Evolutionary conservation across 2,329 filamentous ascomycete species (phyloP).

Genomic region (Pseudocercospora crystallina): DNA sequence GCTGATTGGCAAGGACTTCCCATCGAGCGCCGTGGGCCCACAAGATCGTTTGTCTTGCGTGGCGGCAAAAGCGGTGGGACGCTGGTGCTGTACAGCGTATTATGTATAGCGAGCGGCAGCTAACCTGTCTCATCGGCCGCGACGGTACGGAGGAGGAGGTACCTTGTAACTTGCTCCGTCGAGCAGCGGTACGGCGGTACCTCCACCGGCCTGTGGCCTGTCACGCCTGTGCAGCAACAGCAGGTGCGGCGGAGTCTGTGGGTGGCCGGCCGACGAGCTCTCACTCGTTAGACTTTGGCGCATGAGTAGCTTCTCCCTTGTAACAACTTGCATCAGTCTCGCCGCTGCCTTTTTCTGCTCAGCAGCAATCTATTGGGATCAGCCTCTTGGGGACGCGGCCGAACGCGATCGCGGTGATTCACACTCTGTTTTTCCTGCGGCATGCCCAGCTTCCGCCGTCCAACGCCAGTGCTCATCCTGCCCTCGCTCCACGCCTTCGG

Average conservation of each 20-base stretch:
- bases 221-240: conserved; percentile 5
- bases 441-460: background rate
- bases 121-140: conserved; percentile 8
- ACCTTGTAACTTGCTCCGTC: too few relatives aligned
- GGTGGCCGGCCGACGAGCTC: conserved; percentile 1
- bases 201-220: conserved; percentile 4
- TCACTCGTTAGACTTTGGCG: conserved; percentile 9
- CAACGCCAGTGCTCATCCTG: conserved; percentile 1
- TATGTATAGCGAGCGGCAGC: conserved; percentile 2
- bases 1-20: conserved; percentile 7
- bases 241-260: conserved; percentile 9
- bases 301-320: conserved; percentile 12
- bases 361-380: conserved; percentile 21
- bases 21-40: conserved; percentile 5
- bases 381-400: conserved; percentile 16
- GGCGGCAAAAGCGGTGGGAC: too few relatives aligned
- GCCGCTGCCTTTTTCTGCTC: conserved; percentile 11
- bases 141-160: background rate
- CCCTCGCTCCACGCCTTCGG: conserved; percentile 15
- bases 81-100: background rate
- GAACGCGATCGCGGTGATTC: conserved; percentile 19
- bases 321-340: conserved; percentile 18
- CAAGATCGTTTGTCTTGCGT: background rate
- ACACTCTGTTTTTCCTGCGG: conserved; percentile 11
- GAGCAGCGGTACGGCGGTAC: conserved; percentile 4